Base-by-base conservation (phyloP, 768 basidiomycete genomes). In the Boletus barrowsii region DNA sequence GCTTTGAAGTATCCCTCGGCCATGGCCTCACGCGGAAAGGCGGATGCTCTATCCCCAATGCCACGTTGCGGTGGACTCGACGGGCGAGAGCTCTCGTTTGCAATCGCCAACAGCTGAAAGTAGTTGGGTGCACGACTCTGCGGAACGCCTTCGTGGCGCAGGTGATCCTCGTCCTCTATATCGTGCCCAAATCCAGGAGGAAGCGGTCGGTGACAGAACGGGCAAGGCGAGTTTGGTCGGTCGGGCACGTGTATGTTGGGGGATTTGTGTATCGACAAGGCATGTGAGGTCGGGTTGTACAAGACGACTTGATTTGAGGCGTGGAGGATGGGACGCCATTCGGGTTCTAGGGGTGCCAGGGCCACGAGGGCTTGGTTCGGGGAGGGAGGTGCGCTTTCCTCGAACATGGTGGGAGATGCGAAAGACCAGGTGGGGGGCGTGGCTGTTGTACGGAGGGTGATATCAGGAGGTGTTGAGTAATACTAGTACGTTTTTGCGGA, bases 1-100 rank as follows among this genome's bases (percentile, higher is more conserved):
- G 90, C 80, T 60, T 87, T 83, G 73, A 95, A 96, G 68, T 98
- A 98, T 0, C 94, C 94, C 49, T 93, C 87, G 0, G 93, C 92
- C 88, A 92, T 88, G 32, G 80, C 77, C 47, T 87, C 86, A 3
- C 82, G 78, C 3, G 83, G 76, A 69, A 91, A 90, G 1, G 81
- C 65, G 32, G 71, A 56, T 3, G 51, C 15, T 39, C 55, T 45
- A 4, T 37, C n/a, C 5, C 62, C 52, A 49, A 47, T 60, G 2
- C 53, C 54, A 30, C 58, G 58, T 29, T 74, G 65, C 0, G 78
- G 74, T 0, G 83, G 83, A n/a, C 74, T 78, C 1, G 81, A 73
- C 15, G 84, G 79, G 29, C 79, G 69, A 3, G 75, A 72, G 0
- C 75, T 78, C 62, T 91, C 87, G 65, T 90, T 92, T 5, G 86